Base-by-base conservation (phyloP, 2,329 filamentous ascomycete genomes). In the Kalaharituber pfeilii region DNA sequence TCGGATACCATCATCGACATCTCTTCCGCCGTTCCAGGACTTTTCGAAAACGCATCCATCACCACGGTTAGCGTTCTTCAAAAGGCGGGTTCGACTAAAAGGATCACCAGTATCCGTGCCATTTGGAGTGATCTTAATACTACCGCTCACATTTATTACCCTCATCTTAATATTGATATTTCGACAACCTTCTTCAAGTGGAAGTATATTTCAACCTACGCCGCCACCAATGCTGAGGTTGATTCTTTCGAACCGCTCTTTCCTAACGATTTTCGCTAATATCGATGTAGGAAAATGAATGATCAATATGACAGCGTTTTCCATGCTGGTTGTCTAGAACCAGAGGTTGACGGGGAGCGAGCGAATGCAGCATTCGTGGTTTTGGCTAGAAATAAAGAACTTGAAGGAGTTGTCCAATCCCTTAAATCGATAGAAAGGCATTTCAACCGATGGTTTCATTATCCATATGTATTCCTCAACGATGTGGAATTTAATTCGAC, bases 401-500 rank as follows among this genome's bases (percentile, higher is more conserved):
- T 98, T 60, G 88, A 94, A 0, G 91, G 91, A 57, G 91, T 98
- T 36, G 79, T 98, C 60, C 86, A 96, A 69, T 96, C 91, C 8
- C 78, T 98, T 68, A 95, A 95, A 73, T 96, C 89, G 44, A 88
- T 98, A 62, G 91, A 98, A 73, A 79, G 91, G 63, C 91, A 98
- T 70, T 98, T 98, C 78, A 98, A 98, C 71, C 80, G 88, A 62
- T 98, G 89, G 88, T 98, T 87, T 68, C 80, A 96, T 69, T 98
- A 98, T 68, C 91, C 91, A 25, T 98, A 96, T 67, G 89, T 96
- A 62, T 96, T 98, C 69, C 74, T 98, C 62, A 98, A 98, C 70
- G 89, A 98, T 65, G 91, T 83, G 60, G 88, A 96, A 55, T 98
- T 98, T 76, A 88, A 96, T 69, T 79, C 86, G 65, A 85, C 81